Percentiles rank a stretch among this genome's conserved stretches.
Conservation (phyloP, 805 yeast species). For the Candida succiphila region DNA sequence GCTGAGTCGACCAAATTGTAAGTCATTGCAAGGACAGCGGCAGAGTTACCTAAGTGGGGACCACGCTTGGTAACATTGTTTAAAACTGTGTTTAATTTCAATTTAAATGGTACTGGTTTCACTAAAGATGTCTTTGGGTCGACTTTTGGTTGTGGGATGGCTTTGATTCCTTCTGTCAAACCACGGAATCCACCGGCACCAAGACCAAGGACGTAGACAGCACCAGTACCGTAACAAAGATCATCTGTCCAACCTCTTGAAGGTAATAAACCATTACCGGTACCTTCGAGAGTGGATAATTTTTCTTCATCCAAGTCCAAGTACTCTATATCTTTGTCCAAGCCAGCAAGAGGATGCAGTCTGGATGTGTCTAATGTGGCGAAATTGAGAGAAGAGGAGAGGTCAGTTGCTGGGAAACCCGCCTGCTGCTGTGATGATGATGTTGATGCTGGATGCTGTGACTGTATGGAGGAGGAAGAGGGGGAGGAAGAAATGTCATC, state of each 20-base stretch:
- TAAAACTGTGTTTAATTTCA: constrained; percentile 80
- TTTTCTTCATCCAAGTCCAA: constrained; percentile 83
- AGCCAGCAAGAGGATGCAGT: constrained; percentile 88
- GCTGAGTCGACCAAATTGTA: constrained; percentile 79
- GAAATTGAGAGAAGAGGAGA: constrained; percentile 48
- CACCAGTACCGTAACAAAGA: constrained; percentile 95
- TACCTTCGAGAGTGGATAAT: constrained; percentile 68
- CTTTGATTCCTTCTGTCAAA: constrained; percentile 72
- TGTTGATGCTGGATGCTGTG: constrained; percentile 7
- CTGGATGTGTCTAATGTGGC: constrained; percentile 59
- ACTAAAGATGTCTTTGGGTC: constrained; percentile 46
- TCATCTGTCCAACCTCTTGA: constrained; percentile 98
- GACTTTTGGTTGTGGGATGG: constrained; percentile 49
- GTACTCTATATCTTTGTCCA: constrained; percentile 83
- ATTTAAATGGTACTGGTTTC: constrained; percentile 62
- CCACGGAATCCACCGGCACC: constrained; percentile 90
- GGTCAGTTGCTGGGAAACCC: constrained; percentile 58
- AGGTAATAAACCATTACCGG: constrained; percentile 76
- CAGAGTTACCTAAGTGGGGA: constrained; percentile 89
- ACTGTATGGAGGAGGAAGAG: neutral
- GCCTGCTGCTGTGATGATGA: constrained; percentile 13
- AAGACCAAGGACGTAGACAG: constrained; percentile 78
- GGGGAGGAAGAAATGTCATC: constrained; percentile 1
- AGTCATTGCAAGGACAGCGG: constrained; percentile 86
- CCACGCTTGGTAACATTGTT: constrained; percentile 93